These are phyloP conservation scores for Xeromyces bisporus DNA, from an alignment of 495 filamentous ascomycete species.

Conservation along the genomic window DNA sequence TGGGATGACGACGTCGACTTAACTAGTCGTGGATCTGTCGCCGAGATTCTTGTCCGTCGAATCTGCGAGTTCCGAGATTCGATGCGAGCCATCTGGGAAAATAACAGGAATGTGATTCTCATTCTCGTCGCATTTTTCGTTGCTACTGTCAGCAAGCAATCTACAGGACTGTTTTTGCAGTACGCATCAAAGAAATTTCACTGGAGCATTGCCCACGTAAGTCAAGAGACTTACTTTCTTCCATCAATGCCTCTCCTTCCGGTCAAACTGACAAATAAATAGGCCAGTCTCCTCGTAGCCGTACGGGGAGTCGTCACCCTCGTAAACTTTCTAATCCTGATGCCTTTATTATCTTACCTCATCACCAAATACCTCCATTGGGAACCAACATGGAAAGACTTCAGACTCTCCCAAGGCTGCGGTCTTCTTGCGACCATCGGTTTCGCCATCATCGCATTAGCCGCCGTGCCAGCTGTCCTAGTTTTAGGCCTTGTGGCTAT, in stretches of 20 bases:
- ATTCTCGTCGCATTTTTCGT: conserved; percentile 18
- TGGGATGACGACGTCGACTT: too few species aligned
- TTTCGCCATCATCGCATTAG: conserved; percentile 14
- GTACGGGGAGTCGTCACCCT: conserved; percentile 21
- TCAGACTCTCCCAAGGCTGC: conserved; percentile 16
- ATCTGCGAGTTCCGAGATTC: conserved; percentile 14
- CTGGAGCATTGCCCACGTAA: conserved; percentile 23
- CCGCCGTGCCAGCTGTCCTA: conserved; percentile 15
- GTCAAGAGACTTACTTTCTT: conserved; percentile 4
- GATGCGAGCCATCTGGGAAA: conserved; percentile 15
- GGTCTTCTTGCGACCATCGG: conserved; percentile 14
- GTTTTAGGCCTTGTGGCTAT: conserved; percentile 18
- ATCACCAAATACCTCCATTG: conserved; percentile 13
- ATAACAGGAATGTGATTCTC: conserved; percentile 12
- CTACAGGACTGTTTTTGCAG: conserved; percentile 18
- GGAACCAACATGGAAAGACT: conserved; percentile 14
- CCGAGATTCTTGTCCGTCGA: conserved; percentile 6
- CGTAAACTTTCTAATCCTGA: conserved; percentile 15
- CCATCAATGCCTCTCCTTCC: conserved; percentile 7
- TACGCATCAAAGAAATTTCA: conserved; percentile 26
- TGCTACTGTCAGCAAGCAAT: conserved; percentile 13
- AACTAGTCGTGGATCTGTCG: too few species aligned
- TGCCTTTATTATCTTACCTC: conserved; percentile 9
- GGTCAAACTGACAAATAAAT: neutral
- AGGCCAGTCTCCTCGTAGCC: conserved; percentile 26